These are phyloP conservation scores for Geotrichum australiense DNA, from an alignment of 1,139 yeast genomes.

Conservation along the genomic window DNA sequence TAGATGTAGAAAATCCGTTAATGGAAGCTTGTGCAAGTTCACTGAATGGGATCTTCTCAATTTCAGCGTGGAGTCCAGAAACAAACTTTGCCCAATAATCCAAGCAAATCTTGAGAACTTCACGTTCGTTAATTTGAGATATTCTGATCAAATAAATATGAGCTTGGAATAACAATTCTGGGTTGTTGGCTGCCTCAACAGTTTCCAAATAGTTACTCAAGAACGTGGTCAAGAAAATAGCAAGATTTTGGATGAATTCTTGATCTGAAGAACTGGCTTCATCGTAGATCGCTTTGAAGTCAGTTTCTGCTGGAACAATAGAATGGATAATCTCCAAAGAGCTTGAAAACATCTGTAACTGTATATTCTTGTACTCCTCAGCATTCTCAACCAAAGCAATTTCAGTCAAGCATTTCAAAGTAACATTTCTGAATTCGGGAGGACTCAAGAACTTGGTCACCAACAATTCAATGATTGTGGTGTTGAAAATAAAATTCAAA, in stretches of 20 bases:
- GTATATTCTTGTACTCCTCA: slow-evolving; percentile 60
- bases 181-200: slow-evolving; percentile 58
- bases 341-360: slow-evolving; percentile 57
- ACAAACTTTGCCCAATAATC: slow-evolving; percentile 93
- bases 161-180: slow-evolving; percentile 59
- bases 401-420: slow-evolving; percentile 90
- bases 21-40: slow-evolving; percentile 60
- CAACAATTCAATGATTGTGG: slow-evolving; percentile 65
- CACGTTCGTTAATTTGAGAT: slow-evolving; percentile 91
- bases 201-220: slow-evolving; percentile 67
- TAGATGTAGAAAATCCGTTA: slow-evolving; percentile 35
- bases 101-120: slow-evolving; percentile 85
- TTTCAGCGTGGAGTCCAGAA: slow-evolving; percentile 71
- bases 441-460: slow-evolving; percentile 72
- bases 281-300: slow-evolving; percentile 65
- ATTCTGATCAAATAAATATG: slow-evolving; percentile 77
- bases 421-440: slow-evolving; percentile 71
- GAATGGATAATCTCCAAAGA: slow-evolving; percentile 65
- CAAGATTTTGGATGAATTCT: slow-evolving; percentile 90
- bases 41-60: slow-evolving; percentile 66
- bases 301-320: slow-evolving; percentile 69
- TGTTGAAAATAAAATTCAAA: slow-evolving; percentile 78
- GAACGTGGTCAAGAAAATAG: slow-evolving; percentile 85
- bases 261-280: slow-evolving; percentile 79
- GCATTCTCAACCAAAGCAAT: slow-evolving; percentile 60